These are phyloP conservation scores for Termitomyces sp. DNA, from an alignment of 768 basidiomycete genomes.

Conservation along the genomic window DNA sequence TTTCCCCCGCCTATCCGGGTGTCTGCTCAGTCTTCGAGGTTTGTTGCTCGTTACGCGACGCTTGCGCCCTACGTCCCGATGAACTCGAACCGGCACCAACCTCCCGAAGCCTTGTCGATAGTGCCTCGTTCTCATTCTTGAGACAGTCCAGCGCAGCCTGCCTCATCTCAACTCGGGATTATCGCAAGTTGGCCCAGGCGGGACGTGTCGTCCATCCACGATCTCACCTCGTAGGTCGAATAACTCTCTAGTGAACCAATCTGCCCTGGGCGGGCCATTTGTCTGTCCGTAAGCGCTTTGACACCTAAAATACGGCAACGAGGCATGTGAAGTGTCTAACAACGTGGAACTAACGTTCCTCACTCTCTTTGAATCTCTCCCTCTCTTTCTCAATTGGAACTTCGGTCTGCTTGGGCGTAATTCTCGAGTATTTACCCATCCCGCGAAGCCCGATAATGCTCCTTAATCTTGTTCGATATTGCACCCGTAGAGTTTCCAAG, in stretches of 20 bases:
- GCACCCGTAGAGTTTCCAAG: neutral
- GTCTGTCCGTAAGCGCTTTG: conserved; percentile 27
- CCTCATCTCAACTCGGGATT: conserved; percentile 73
- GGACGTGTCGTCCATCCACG: conserved; percentile 58
- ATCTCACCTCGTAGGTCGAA: conserved; percentile 77
- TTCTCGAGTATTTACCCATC: neutral
- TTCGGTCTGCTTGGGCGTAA: neutral
- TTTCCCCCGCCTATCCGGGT: conserved; percentile 24
- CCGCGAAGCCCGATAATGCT: neutral
- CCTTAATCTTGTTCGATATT: neutral
- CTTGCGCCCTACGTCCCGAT: neutral
- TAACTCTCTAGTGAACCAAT: conserved; percentile 70
- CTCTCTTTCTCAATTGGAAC: neutral
- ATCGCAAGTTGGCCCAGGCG: conserved; percentile 11
- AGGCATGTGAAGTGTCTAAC: neutral
- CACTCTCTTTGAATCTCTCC: conserved; percentile 7
- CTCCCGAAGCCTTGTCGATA: conserved; percentile 61
- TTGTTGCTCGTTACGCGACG: neutral
- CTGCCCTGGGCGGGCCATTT: conserved; percentile 36
- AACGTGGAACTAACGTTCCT: conserved; percentile 9
- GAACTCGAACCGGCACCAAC: conserved; percentile 24
- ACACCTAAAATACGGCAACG: conserved; percentile 30
- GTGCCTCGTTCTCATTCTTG: conserved; percentile 76
- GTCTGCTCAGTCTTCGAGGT: neutral
- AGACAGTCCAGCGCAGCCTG: conserved; percentile 71